Base-by-base conservation (phyloP, 1,139 yeast genomes). In the Pichia sp. region DNA sequence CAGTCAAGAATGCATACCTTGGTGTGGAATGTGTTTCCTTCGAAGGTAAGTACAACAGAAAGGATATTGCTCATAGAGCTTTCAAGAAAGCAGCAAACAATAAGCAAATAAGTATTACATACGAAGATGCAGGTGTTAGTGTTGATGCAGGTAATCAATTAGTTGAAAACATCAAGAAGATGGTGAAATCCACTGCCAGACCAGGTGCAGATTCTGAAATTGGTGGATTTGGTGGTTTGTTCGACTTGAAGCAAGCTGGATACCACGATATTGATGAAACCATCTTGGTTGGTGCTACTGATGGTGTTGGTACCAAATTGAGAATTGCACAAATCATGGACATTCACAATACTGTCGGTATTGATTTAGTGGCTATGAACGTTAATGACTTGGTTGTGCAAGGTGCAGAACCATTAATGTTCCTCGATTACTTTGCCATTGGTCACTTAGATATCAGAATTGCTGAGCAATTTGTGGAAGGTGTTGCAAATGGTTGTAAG, bases 181-280 rank as follows among this genome's bases (percentile, higher is more conserved):
- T 81, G 61, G 98, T 93, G 35, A 85, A 83, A 62, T 81, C 95
- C n/a, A 93, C 99, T 16, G 79, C 84, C 30, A 81, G 99, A 62
- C 70, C 94, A 23, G 99, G 99, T 52, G 94, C 98, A 30, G 96
- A 91, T 56, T 86, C 97, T 16, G 96, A 87, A 50, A 91, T 93
- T 51, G 99, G 99, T 57, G 99, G 99, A 4, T 93, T 93, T 55
- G 99, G 99, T 47, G 99, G 98, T 47, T 66, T 88, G 30, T 93
- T 93, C 51, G 98, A 93, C 59, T 70, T 93, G 52, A 75, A 79
- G 52, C 77, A 79, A 36, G 94, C 95, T 32, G 97, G 97, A 10
- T 93, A 80, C 62, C 63, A 65, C 40, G 75, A 78, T 44, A 64
- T 74, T 21, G 74, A 70, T 44, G 79, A 81, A 38, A 85, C 96